These are phyloP conservation scores for Trichoderma breve DNA, from an alignment of 2,329 filamentous ascomycete genomes.

Conservation along the genomic window DNA sequence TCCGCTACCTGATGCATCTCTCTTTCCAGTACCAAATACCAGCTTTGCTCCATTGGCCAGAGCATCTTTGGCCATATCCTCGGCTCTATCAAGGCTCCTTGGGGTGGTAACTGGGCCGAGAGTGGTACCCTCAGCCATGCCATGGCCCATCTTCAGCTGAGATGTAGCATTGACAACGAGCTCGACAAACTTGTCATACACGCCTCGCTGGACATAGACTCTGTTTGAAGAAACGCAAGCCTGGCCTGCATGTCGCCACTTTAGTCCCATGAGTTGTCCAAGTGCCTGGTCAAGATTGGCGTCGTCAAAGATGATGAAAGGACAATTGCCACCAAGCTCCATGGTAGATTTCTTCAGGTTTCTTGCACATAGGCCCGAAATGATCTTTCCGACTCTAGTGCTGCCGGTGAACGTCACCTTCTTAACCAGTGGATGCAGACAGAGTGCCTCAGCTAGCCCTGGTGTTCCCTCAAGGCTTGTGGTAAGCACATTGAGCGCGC, in stretches of 20 bases:
- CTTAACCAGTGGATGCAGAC: slow-evolving; percentile 44
- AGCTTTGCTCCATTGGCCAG: slow-evolving; percentile 57
- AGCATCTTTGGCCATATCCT: slow-evolving; percentile 58
- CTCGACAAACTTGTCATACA: slow-evolving; percentile 60
- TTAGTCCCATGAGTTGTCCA: slow-evolving; percentile 58
- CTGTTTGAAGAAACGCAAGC: slow-evolving; percentile 67
- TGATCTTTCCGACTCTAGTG: slow-evolving; percentile 65
- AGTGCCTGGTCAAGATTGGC: slow-evolving; percentile 67
- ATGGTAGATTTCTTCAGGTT: slow-evolving; percentile 66
- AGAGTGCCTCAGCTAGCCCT: slow-evolving; percentile 45
- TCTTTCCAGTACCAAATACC: slow-evolving; percentile 54
- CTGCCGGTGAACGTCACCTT: slow-evolving; percentile 79
- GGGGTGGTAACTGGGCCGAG: slow-evolving; percentile 38
- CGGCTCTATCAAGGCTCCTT: slow-evolving; percentile 35
- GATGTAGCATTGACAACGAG: slow-evolving; percentile 52
- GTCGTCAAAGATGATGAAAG: slow-evolving; percentile 64
- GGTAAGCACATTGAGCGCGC: slow-evolving; percentile 58
- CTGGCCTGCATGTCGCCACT: slow-evolving; percentile 72
- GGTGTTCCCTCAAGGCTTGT: slow-evolving; percentile 47
- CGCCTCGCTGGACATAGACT: slow-evolving; percentile 57
- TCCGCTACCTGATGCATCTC: slow-evolving; percentile 42
- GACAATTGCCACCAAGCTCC: slow-evolving; percentile 70
- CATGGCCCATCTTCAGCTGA: slow-evolving; percentile 60
- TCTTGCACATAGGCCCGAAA: slow-evolving; percentile 58
- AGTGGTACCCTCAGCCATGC: slow-evolving; percentile 42